Base-by-base conservation (phyloP, 148 eudicot genomes). In the Simmondsia chinensis region DNA sequence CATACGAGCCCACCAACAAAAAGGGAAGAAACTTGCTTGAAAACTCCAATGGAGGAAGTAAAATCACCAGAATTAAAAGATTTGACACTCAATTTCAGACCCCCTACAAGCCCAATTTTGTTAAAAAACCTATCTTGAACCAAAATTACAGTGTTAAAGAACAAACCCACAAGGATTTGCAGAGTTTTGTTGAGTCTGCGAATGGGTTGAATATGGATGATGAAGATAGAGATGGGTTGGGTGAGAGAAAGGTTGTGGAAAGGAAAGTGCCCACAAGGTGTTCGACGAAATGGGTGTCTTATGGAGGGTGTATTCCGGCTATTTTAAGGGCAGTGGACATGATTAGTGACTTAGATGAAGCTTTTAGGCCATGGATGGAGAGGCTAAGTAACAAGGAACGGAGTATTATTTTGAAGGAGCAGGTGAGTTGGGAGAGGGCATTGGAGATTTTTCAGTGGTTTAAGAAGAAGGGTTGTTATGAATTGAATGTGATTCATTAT, bases 361-460 rank as follows among this genome's bases (percentile, higher is more conserved):
- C 85, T 13, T 63, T 84, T 52, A 58, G 67, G 71, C 87, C 87
- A 12, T 89, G 95, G 97, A 74, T 74, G 45, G 66, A 51, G 61
- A 71, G 76, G 41, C 58, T 84, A 48, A 81, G 72, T 27, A 84
- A 89, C 24, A 89, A 89, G 53, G 97, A 89, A 54, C 67, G 87
- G 74, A 89, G 72, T 63, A 84, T 89, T 10, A 70, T 84, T 13
- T 65, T 89, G 74, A 89, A 84, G 74, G 97, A 89, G 73, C 97
- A 88, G 52, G 42, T 34, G 58, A 61, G 57, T 59, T 89, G 87
- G 87, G 73, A 78, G 52, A 56, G 87, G 50, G 91, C 95, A 3
- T 11, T 78, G 68, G 82, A 75, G 77, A 81, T 89, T 35, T 89
- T 89, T 26, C 75, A 89, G 71, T 89, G 95, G 97, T 84, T 84